Base-by-base conservation (phyloP, 257 asterid species). In the Osmanthus fragrans region DNA sequence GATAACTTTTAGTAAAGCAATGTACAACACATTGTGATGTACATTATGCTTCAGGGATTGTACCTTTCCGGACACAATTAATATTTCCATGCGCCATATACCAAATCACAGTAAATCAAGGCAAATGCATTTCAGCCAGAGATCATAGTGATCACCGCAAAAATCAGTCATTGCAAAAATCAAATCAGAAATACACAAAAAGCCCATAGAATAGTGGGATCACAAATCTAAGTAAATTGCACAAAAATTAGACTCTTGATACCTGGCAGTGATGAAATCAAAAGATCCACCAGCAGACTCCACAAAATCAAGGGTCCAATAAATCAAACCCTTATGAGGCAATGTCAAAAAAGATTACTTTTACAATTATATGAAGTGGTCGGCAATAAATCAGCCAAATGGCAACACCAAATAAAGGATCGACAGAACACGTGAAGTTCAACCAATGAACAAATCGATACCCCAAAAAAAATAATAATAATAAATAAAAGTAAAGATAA, bases 201-300 rank as follows among this genome's bases (percentile, higher is more conserved):
- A 81, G 63, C 16, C 51, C 76, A 76, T 1, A 70, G 30, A 4
- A 27, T 25, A n/a, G 0, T 63, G 34, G 19, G 69, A 27, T 25
- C 69, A 63, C 36, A 63, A 23, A 63, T 63, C 69, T 27, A 78
- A 74, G 74, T 16, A 76, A 49, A 23, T 58, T 21, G 66, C 30
- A 56, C 29, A 71, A 80, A 10, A 56, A 18, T 51, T 71, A 49
- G 11, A 80, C 70, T 82, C 25, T 58, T n/a, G 65, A 79, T 84
- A 87, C 88, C 87, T 79, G 77, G 80, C 30, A 79, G 78, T 74
- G 36, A 78, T 71, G 70, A 69, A 77, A 74, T 83, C 83, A 79
- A 70, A 54, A 79, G 77, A 67, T 42, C 82, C 81, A 32, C 72
- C 19, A 77, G 74, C 70, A 64, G 69, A 72, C 19, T 63, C 33